Conservation (phyloP, 768 basidiomycete species). For the Podaxis sp. region DNA sequence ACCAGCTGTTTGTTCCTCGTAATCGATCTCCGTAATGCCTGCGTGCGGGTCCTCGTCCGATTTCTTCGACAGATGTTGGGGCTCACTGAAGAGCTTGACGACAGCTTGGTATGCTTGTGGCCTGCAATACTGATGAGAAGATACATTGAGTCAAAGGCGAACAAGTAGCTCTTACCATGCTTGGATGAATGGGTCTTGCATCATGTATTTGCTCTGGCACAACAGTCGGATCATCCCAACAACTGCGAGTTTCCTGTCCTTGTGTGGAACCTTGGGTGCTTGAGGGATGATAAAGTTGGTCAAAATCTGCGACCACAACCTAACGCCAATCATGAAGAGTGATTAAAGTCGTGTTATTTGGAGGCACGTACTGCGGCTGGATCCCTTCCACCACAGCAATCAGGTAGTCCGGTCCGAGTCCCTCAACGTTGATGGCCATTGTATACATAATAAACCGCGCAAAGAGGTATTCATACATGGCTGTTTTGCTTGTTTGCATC, state of each 20-base stretch:
- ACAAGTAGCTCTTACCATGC: slow-evolving; percentile 49
- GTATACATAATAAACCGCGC: slow-evolving; percentile 72
- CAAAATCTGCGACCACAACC: slow-evolving; percentile 77
- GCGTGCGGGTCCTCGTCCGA: slow-evolving; percentile 45
- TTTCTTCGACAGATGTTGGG: slow-evolving; percentile 56
- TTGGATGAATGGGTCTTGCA: slow-evolving; percentile 55
- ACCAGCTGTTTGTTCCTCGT: slow-evolving; percentile 84
- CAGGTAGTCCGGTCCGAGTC: slow-evolving; percentile 74
- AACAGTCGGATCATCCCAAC: slow-evolving; percentile 79
- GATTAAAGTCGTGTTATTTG: not conserved
- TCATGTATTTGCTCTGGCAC: slow-evolving; percentile 67
- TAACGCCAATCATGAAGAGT: slow-evolving; percentile 12
- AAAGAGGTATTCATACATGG: slow-evolving; percentile 81
- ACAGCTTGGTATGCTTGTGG: slow-evolving; percentile 64
- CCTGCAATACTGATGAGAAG: slow-evolving; percentile 39
- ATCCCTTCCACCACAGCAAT: slow-evolving; percentile 78
- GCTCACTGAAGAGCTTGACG: slow-evolving; percentile 72
- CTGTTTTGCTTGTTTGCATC: slow-evolving; percentile 85
- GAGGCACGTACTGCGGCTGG: slow-evolving; percentile 66
- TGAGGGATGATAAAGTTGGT: slow-evolving; percentile 77
- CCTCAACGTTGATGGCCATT: slow-evolving; percentile 70
- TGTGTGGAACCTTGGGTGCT: slow-evolving; percentile 71
- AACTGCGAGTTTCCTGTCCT: slow-evolving; percentile 80
- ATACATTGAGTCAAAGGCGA: not conserved
- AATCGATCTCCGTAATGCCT: slow-evolving; percentile 75